Percentiles rank a stretch among this genome's conserved stretches.
Evolutionary conservation across 768 basidiomycete genomes (phyloP).

Genomic region (Tylopilus felleus): DNA sequence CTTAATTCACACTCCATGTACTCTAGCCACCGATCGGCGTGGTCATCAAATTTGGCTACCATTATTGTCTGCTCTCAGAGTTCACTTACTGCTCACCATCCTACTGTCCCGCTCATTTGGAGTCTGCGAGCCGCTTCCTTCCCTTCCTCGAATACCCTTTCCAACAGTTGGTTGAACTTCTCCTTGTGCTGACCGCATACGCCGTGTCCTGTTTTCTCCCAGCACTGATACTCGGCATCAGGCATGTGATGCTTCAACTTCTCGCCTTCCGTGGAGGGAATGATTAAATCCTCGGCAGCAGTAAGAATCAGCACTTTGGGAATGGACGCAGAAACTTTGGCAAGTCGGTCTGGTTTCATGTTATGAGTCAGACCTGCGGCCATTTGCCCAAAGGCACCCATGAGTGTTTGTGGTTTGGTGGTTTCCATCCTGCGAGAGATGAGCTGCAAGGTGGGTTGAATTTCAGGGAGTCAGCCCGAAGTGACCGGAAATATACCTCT

Average conservation of each 20-base stretch:
- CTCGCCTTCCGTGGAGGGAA: slow-evolving; percentile 48
- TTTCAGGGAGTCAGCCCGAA: neutral
- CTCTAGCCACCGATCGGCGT: neutral
- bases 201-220: slow-evolving; percentile 64
- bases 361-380: slow-evolving; percentile 62
- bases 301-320: slow-evolving; percentile 69
- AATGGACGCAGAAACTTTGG: slow-evolving; percentile 47
- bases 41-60: neutral
- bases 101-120: neutral
- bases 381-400: slow-evolving; percentile 73
- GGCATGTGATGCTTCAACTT: slow-evolving; percentile 56
- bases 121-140: neutral
- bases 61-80: neutral
- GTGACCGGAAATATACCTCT: slow-evolving; percentile 38
- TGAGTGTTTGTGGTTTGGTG: slow-evolving; percentile 55
- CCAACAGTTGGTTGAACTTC: slow-evolving; percentile 55
- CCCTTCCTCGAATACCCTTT: slow-evolving; percentile 56
- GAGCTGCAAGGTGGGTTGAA: slow-evolving; percentile 32
- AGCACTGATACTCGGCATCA: slow-evolving; percentile 52
- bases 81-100: neutral
- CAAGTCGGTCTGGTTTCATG: slow-evolving; percentile 48
- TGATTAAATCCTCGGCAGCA: slow-evolving; percentile 62
- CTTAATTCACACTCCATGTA: neutral
- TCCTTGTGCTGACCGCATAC: slow-evolving; percentile 47
- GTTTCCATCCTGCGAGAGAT: slow-evolving; percentile 44